These are phyloP conservation scores for Penicillium griseofulvum DNA, from an alignment of 2,329 filamentous ascomycete species.

Conservation along the genomic window DNA sequence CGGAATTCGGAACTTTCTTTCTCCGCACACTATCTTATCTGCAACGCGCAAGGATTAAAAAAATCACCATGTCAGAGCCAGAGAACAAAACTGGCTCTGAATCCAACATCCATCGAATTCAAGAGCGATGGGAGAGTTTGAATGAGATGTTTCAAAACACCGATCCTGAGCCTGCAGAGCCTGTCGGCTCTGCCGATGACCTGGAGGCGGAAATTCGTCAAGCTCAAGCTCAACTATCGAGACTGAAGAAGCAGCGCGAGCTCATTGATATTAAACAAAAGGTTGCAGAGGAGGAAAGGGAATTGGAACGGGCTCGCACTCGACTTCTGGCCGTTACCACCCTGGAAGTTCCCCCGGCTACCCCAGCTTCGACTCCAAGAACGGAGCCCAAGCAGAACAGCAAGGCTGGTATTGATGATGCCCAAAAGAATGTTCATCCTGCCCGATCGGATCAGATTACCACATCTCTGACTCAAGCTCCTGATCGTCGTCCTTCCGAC, in stretches of 20 bases:
- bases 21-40: slow-evolving; percentile 2
- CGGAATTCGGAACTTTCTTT: slow-evolving; percentile 1
- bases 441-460: slow-evolving; percentile 1
- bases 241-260: slow-evolving; percentile 9
- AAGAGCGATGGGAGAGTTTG: slow-evolving; percentile 3
- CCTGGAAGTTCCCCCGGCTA: background rate
- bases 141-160: slow-evolving; percentile 3
- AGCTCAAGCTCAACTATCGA: slow-evolving; percentile 5
- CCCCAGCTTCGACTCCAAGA: background rate
- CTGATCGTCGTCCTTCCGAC: background rate
- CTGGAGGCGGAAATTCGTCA: slow-evolving; percentile 7
- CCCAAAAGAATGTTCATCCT: background rate
- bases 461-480: background rate
- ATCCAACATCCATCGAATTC: background rate
- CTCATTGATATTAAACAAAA: slow-evolving; percentile 12
- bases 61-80: slow-evolving; percentile 4
- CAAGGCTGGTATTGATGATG: background rate
- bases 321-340: background rate
- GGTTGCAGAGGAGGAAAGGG: slow-evolving; percentile 4
- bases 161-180: background rate
- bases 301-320: slow-evolving; percentile 4
- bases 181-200: background rate
- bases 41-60: background rate
- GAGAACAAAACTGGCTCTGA: background rate
- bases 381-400: background rate